Base-by-base conservation (phyloP, 1,139 yeast genomes). In the Geotrichum aggregatum region DNA sequence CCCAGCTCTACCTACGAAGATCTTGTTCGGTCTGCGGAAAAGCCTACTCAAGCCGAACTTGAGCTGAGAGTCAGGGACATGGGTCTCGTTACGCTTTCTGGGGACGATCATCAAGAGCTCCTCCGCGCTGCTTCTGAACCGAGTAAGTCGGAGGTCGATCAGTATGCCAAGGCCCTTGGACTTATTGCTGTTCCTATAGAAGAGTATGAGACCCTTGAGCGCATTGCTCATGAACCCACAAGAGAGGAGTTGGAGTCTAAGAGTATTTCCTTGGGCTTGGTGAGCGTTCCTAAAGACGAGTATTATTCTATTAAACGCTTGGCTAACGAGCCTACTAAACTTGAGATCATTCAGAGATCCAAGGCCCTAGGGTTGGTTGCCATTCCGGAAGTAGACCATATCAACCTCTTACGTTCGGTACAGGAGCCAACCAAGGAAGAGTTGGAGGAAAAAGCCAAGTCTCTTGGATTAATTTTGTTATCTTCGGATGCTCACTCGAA, bases 61-160 rank as follows among this genome's bases (percentile, higher is more conserved):
- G 42, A 38, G 18, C 39, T 44, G 5, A 24, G 40, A 28, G 42
- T 47, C 10, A 55, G 70, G 0, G 39, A 34, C 10, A 44, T 54
- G 49, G 74, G 76, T 46, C 63, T 81, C 54, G 74, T 75, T 5
- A 57, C 79, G 16, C 57, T 83, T 14, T 72, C 82, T 1, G 62
- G 65, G 47, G 60, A 57, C 1, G 51, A 54, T 6, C 48, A 54
- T 31, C 42, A 44, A n/a, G 49, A 44, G 3, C 46, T 49, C 6
- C 36, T 42, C 22, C 49, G 45, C 13, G 48, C 47, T 24, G 41
- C 49, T 45, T 43, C 58, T 16, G 30, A 54, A 26, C 59, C 58
- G 6, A 49, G 49, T 10, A 34, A 26, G 5, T 56, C 54, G 2
- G 52, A 53, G 14, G 46, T 58, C 21, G 43, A 33, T 10, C 52